Percentiles rank a stretch among this genome's conserved stretches.
Conservation (phyloP, 1,284 basidiomycete species). For the Moesziomyces antarcticus region DNA sequence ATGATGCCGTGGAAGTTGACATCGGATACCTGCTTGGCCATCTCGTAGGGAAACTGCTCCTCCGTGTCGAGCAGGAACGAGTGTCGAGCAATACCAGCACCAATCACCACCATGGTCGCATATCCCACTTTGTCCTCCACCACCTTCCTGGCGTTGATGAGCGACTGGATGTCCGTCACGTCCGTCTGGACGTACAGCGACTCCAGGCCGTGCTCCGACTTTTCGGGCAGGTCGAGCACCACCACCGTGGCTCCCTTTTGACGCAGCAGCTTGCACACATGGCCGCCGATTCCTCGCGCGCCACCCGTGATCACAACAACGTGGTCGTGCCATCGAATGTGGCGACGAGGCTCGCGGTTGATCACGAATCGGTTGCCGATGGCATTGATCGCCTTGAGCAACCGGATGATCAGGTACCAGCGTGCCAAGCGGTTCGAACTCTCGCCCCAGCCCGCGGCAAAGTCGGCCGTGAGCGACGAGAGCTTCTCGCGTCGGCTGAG, state of each 20-base stretch:
- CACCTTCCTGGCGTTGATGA: slow-evolving; percentile 37
- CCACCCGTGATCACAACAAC: slow-evolving; percentile 55
- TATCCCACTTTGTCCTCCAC: slow-evolving; percentile 49
- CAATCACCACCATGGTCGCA: slow-evolving; percentile 49
- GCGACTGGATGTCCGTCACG: slow-evolving; percentile 50
- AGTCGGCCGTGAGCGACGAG: slow-evolving; percentile 9
- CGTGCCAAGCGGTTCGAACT: slow-evolving; percentile 16
- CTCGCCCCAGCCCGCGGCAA: slow-evolving; percentile 27
- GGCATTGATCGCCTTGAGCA: slow-evolving; percentile 46
- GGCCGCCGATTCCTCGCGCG: slow-evolving; percentile 53
- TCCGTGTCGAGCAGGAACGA: slow-evolving; percentile 53
- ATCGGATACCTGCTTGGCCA: slow-evolving; percentile 38
- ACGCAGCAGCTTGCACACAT: slow-evolving; percentile 35
- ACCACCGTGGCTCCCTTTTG: slow-evolving; percentile 50
- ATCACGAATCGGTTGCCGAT: slow-evolving; percentile 45
- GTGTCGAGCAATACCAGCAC: slow-evolving; percentile 50
- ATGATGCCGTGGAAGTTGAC: slow-evolving; percentile 54
- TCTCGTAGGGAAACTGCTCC: slow-evolving; percentile 38
- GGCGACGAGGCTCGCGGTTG: slow-evolving; percentile 25
- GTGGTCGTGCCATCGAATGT: slow-evolving; percentile 48
- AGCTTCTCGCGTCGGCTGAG: slow-evolving; percentile 27
- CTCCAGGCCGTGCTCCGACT: slow-evolving; percentile 46
- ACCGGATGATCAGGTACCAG: slow-evolving; percentile 34
- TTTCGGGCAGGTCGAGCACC: slow-evolving; percentile 47
- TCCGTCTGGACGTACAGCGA: slow-evolving; percentile 47